Evolutionary conservation across 805 yeast species (phyloP), one percentile per base, ranked within the genome.

Genomic region (Suhomyces sp.): DNA sequence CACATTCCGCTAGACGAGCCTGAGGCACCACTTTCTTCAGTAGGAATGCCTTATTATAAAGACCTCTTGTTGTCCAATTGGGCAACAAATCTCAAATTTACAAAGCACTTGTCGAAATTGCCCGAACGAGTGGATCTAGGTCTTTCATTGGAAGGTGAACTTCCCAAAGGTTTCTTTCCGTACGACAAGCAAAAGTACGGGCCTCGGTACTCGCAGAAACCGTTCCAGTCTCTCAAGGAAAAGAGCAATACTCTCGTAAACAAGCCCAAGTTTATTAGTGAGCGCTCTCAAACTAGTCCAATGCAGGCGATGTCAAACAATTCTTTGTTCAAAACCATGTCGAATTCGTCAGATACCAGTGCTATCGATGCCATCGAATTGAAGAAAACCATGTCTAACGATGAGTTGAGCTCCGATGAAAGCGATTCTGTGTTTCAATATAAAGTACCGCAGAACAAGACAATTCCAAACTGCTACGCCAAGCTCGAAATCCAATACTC

Each of bases 21-120:
- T 24, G 29, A 19, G 13, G 35, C 25, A 6, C 91, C 97, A 0
- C 74, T 93, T 51, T 85, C 84, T 46, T 63, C 82, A 1, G 75
- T 94, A 2, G 97, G 97, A 8, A 72, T 94, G 81, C 98, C 99
- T 0, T 89, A 85, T 60, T 94, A 90, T 66, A 83, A 83, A 50
- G 88, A 86, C 41, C 79, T 79, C 50, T 76, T 94, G 15, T 73
- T 92, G 7, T 90, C 97, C 0, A 85, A 89, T 12, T 93, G 92
- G 90, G 87, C 93, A 0, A 62, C 77, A 1, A 84, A 85, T 40
- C 66, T 77, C 54, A 73, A 82, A 6, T 89, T 88, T 62, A 78
- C 80, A 46, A 79, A 52, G 70, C 82, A 82, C 56, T 64, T 73
- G 2, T 89, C 96, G 1, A 81, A 83, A 51, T 70, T 87, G 4